Conservation (phyloP, 2,329 filamentous ascomycete species). For the Tolypocladium inflatum region DNA sequence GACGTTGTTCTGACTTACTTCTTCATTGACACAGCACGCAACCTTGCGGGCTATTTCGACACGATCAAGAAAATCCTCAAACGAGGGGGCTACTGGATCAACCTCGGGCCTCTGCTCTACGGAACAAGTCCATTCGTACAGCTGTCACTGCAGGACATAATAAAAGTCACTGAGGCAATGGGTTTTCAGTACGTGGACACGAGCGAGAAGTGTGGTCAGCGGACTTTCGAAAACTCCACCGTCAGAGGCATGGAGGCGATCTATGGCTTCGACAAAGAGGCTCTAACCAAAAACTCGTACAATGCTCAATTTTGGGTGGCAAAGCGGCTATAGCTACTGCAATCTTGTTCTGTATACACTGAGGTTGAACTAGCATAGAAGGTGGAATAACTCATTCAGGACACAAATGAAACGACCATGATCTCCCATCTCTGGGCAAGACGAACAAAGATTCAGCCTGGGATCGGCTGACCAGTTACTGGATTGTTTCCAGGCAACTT, state of each 20-base stretch:
- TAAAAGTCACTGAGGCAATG: constrained; percentile 35
- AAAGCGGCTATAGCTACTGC: background rate
- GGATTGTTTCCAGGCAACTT: constrained; percentile 18
- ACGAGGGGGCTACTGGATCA: constrained; percentile 43
- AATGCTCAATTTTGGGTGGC: constrained; percentile 46
- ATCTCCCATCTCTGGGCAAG: too few relatives aligned
- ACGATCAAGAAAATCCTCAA: constrained; percentile 38
- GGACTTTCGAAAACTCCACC: constrained; percentile 29
- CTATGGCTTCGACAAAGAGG: constrained; percentile 41
- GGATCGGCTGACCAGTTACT: constrained; percentile 4
- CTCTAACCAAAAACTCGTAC: constrained; percentile 43
- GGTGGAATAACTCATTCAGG: too few relatives aligned
- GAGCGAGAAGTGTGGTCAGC: constrained; percentile 26
- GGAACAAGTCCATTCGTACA: constrained; percentile 45
- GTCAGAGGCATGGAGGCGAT: constrained; percentile 37
- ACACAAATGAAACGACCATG: too few relatives aligned
- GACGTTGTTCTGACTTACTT: constrained; percentile 47
- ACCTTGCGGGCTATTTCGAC: constrained; percentile 44
- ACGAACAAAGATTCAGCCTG: background rate
- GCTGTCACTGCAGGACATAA: constrained; percentile 42
- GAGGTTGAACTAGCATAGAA: background rate
- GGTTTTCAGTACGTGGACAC: constrained; percentile 42
- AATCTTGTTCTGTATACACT: background rate
- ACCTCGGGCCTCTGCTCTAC: constrained; percentile 46
- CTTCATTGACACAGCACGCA: constrained; percentile 52